Evolutionary conservation across 495 filamentous ascomycete genomes (phyloP).

Genomic region (Penicillium parvum): DNA sequence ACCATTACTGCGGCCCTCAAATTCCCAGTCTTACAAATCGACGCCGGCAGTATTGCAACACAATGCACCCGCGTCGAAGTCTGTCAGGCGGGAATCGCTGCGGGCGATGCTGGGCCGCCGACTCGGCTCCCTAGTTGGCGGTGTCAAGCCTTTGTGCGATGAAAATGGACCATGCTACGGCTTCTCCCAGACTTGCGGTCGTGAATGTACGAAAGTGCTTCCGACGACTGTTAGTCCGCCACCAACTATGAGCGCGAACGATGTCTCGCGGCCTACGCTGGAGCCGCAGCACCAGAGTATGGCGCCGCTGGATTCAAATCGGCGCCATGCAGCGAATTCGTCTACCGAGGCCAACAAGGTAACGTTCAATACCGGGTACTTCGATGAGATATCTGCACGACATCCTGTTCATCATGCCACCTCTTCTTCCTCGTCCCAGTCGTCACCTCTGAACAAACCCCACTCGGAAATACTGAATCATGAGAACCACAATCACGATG

Average conservation of each 20-base stretch:
- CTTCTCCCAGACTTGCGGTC: conserved; percentile 78
- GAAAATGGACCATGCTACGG: conserved; percentile 75
- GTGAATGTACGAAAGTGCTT: conserved; percentile 59
- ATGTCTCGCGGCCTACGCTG: conserved; percentile 3
- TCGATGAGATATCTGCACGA: conserved; percentile 11
- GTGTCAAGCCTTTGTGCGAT: conserved; percentile 66
- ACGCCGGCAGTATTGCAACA: conserved; percentile 22
- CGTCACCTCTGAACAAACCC: conserved; percentile 3
- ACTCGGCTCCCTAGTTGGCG: conserved; percentile 61
- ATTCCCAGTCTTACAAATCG: conserved; percentile 19
- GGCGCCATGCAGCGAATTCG: neutral
- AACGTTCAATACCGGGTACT: conserved; percentile 12
- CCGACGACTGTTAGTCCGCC: conserved; percentile 5
- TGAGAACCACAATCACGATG: neutral
- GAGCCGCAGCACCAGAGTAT: conserved; percentile 14
- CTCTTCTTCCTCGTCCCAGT: conserved; percentile 14
- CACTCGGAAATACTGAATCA: neutral
- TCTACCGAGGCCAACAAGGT: conserved; percentile 1
- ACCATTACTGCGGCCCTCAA: conserved; percentile 33
- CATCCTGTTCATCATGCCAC: conserved; percentile 7
- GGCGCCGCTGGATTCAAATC: conserved; percentile 9
- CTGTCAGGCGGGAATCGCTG: conserved; percentile 32
- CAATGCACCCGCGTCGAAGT: neutral
- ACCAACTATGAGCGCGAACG: conserved; percentile 7
- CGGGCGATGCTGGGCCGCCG: conserved; percentile 40